These are phyloP conservation scores for Trametes hirsuta DNA, from an alignment of 1,284 basidiomycete genomes.

Conservation along the genomic window DNA sequence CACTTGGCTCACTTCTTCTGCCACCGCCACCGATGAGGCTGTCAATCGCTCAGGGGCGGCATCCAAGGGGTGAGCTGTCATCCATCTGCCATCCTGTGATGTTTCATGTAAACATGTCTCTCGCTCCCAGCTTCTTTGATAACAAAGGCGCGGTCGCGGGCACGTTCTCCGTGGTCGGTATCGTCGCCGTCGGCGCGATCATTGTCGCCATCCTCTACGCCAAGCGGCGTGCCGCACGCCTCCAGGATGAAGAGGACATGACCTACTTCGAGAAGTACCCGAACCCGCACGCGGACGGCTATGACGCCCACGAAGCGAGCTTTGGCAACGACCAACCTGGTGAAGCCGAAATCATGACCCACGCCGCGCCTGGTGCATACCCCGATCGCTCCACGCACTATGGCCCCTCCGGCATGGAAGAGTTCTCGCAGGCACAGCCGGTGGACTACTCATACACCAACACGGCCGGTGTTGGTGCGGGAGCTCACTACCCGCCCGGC, in stretches of 20 bases:
- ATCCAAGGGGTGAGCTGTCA: slow-evolving; percentile 27
- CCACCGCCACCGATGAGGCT: slow-evolving; percentile 12
- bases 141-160: slow-evolving; percentile 38
- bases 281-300: slow-evolving; percentile 12
- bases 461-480: not conserved
- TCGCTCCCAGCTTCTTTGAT: slow-evolving; percentile 33
- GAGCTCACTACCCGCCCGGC: slow-evolving; percentile 32
- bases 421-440: slow-evolving; percentile 26
- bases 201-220: slow-evolving; percentile 20
- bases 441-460: slow-evolving; percentile 3
- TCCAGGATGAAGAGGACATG: slow-evolving; percentile 34
- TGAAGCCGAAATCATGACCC: slow-evolving; percentile 28
- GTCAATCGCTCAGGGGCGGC: slow-evolving; percentile 13
- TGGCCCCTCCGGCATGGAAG: slow-evolving; percentile 25
- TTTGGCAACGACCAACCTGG: slow-evolving; percentile 29
- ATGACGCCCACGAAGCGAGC: slow-evolving; percentile 13
- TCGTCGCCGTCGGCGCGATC: slow-evolving; percentile 28
- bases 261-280: slow-evolving; percentile 38
- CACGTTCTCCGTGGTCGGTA: slow-evolving; percentile 35
- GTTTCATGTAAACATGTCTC: not conserved
- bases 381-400: slow-evolving; percentile 39
- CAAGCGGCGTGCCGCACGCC: slow-evolving; percentile 31
- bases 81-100: not conserved
- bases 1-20: slow-evolving; percentile 6
- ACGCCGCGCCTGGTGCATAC: slow-evolving; percentile 34